Base-by-base conservation (phyloP, 257 asterid genomes). In the Gynochthodes officinalis region DNA sequence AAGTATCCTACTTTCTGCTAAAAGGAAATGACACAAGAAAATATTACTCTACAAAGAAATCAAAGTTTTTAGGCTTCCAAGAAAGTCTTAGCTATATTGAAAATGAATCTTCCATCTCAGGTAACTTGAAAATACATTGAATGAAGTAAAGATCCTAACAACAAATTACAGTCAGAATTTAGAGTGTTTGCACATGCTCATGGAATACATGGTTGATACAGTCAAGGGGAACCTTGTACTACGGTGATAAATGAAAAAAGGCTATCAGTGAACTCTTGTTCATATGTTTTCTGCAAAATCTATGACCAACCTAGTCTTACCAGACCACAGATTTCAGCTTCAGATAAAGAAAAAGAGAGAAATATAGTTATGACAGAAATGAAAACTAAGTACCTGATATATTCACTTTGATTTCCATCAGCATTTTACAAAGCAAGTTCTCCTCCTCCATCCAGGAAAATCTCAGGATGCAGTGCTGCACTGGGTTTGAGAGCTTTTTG, bases 401-500 rank as follows among this genome's bases (percentile, higher is more conserved):
- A 25, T 14, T n/a, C 42, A 49, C 49, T 16, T 72, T 10, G 23
- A 69, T 18, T 61, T 21, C 44, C 27, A 19, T 35, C 62, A 7
- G 27, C 33, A 53, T 48, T 72, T 75, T 81, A 75, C 37, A 74
- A 50, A 1, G 30, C 69, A 27, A 60, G 70, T 46, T 79, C 85
- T 48, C 80, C 82, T 27, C 42, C 71, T 71, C 84, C 78, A 40
- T 81, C 82, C 7, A 76, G 66, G 55, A 86, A 84, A 69, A 80
- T 76, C 72, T 83, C 89, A 5, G 94, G 91, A 82, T 93, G 83
- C n/a, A 91, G 83, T 4, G 78, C 83, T n/a, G 96, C 87, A 74
- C 86, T 88, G 73, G 82, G 85, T 62, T 88, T 84, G 16, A 93
- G 93, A 40, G 88, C 98, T 70, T 90, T 88, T 6, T 86, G 87